Conservation (phyloP, 2,329 filamentous ascomycete genomes). For the Talaromyces sp. region DNA sequence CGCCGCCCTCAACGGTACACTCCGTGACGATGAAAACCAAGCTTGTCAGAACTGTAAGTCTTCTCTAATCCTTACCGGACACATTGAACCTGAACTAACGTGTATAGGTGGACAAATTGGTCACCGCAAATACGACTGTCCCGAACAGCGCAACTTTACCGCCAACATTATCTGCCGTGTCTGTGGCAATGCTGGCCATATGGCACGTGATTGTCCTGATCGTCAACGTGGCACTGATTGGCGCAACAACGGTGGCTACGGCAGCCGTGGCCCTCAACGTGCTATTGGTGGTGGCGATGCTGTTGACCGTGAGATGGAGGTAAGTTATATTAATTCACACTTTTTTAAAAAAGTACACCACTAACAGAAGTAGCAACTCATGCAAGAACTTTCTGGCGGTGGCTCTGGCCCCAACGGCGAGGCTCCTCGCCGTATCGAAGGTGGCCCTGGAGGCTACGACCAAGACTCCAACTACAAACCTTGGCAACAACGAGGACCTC, state of each 20-base stretch:
- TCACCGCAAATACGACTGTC: conserved; percentile 97
- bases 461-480: conserved; percentile 66
- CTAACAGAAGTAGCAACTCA: conserved; percentile 72
- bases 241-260: conserved; percentile 69
- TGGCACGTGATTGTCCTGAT: conserved; percentile 97
- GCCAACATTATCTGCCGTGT: conserved; percentile 98
- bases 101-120: conserved; percentile 80
- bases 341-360: conserved; percentile 26
- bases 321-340: conserved; percentile 47
- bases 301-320: conserved; percentile 92
- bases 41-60: conserved; percentile 89
- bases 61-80: not conserved
- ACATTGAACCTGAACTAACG: conserved; percentile 24
- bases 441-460: conserved; percentile 66
- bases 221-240: conserved; percentile 85
- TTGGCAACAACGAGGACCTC: conserved; percentile 78
- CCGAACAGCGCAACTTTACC: conserved; percentile 97
- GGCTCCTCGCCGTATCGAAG: conserved; percentile 79
- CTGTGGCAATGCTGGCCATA: conserved; percentile 95
- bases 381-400: conserved; percentile 92
- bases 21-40: conserved; percentile 98
- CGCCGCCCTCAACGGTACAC: conserved; percentile 95
- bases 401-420: conserved; percentile 59
- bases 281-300: conserved; percentile 76
- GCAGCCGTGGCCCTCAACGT: conserved; percentile 51